Evolutionary conservation across 345 rosid species (phyloP), one percentile per base, ranked within the genome.

Genomic region (Turritis glabra): DNA sequence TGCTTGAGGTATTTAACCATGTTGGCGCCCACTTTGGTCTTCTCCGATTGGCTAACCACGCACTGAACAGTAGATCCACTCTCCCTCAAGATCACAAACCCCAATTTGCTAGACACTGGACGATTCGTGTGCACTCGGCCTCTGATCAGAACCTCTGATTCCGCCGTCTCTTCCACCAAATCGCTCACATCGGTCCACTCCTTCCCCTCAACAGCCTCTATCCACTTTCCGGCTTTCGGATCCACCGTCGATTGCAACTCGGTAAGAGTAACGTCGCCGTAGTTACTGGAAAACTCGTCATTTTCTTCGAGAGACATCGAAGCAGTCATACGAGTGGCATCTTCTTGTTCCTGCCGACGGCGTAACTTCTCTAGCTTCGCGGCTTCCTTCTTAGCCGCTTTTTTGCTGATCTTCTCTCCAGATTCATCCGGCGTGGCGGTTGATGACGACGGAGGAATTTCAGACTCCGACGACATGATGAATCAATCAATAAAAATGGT

Each of bases 381-480:
- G 0, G 96, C 95, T 80, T 86, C 93, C 66, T 92, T 92, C 80
- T 92, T 92, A 5, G 98, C 88, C 2, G 90, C 93, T 59, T 93
- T 93, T 79, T 90, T 93, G 84, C 93, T 90, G 21, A 79, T 33
- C 18, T 77, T 40, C 27, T 83, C 78, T 15, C 78, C 70, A 19
- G 79, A 37, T 5, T 80, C 83, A 22, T 67, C 84, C 30, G 78
- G 9, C 1, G n/a, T n/a, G n/a, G n/a, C n/a, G n/a, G n/a, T n/a
- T n/a, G n/a, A n/a, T n/a, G n/a, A n/a, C n/a, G n/a, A n/a, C n/a
- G n/a, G n/a, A n/a, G 2, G 26, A 5, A 53, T 60, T 64, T 72
- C 60, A 19, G 82, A 40, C 38, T 74, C 76, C 63, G 79, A 62
- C 22, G 73, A 79, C 82, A 79, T 74, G 23, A 3, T 56, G 30